phyloP scores from a whole-genome alignment of 78 protist genomes.

The Speleostelium caveatum region DNA sequence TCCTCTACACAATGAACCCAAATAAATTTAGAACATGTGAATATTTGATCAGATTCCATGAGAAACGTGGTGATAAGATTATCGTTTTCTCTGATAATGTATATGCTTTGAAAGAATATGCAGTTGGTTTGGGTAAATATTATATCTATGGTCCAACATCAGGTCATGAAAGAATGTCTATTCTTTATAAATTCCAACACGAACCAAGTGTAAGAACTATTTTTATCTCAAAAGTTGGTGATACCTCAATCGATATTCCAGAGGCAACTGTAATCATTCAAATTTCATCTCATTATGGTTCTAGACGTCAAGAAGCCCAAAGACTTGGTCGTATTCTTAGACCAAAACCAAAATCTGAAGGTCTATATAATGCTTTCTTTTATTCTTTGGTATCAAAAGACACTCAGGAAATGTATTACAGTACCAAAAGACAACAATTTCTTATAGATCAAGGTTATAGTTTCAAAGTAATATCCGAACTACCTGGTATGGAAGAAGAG shows the following conservation, averaged over 20 bases:
- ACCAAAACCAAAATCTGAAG: constrained; percentile 90
- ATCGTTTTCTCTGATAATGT: constrained; percentile 96
- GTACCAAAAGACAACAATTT: constrained; percentile 97
- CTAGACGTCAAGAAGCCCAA: constrained; percentile 99
- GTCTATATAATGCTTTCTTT: constrained; percentile 96
- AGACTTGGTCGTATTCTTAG: constrained; percentile 98
- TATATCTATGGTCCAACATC: constrained; percentile 90
- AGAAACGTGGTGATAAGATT: constrained; percentile 95
- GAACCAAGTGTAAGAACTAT: constrained; percentile 65
- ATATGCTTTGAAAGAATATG: constrained; percentile 90
- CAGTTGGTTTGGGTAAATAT: constrained; percentile 71
- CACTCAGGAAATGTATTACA: constrained; percentile 96
- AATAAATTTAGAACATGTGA: constrained; percentile 93
- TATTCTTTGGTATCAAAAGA: constrained; percentile 96
- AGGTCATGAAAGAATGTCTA: constrained; percentile 79
- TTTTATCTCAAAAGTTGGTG: constrained; percentile 97
- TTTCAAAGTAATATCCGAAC: constrained; percentile 75
- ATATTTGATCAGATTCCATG: constrained; percentile 91
- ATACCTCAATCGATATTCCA: constrained; percentile 98
- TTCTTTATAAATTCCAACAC: constrained; percentile 81
- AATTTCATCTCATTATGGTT: constrained; percentile 95
- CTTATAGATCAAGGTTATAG: constrained; percentile 97
- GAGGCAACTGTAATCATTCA: constrained; percentile 98
- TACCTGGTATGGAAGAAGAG: constrained; percentile 48
- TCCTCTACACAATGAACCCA: constrained; percentile 96